Base-by-base conservation (phyloP, 306 rosid genomes). In the Astragalus membranaceus region DNA sequence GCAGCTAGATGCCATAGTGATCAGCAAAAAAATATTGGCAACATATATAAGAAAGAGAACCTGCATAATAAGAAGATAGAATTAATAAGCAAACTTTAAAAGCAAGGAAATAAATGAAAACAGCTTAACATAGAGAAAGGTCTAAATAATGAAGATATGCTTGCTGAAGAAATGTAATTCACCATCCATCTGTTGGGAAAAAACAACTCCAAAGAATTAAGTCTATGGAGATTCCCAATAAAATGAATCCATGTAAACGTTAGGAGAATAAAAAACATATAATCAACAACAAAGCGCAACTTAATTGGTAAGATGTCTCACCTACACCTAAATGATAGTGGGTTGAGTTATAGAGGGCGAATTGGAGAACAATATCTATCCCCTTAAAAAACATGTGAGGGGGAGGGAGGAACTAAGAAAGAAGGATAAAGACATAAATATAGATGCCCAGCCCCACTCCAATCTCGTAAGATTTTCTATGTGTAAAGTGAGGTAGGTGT, bases 51-150 rank as follows among this genome's bases (percentile, higher is more conserved):
- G 75, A 67, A 73, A 47, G 51, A 37, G 15, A 78, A 69, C 47
- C 91, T 84, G 88, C 82, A 65, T 10, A 39, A 41, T 23, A 35
- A 14, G 60, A 35, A 14, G 60, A 33, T n/a, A 49, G 52, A 44
- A 55, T 3, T 10, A 33, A 42, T 35, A 74, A 26, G 47, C 10
- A 39, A 53, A 49, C 13, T 12, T 47, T 53, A 33, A 14, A 32
- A 60, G 12, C 36, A 29, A 30, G 36, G 7, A 66, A 44, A 55
- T 33, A 56, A 58, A 7, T 14, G 36, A 1, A 30, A 70, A 36
- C 55, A 37, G 29, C 10, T 43, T 35, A 23, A 44, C 36, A 41
- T 7, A 47, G 12, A 47, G 26, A 36, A 64, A 64, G 30, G 52
- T 56, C 57, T 54, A 47, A 37, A 37, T 8, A 65, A 57, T 46